Conservation (phyloP, 495 filamentous ascomycete genomes). For the Clavariopsis aquatica region DNA sequence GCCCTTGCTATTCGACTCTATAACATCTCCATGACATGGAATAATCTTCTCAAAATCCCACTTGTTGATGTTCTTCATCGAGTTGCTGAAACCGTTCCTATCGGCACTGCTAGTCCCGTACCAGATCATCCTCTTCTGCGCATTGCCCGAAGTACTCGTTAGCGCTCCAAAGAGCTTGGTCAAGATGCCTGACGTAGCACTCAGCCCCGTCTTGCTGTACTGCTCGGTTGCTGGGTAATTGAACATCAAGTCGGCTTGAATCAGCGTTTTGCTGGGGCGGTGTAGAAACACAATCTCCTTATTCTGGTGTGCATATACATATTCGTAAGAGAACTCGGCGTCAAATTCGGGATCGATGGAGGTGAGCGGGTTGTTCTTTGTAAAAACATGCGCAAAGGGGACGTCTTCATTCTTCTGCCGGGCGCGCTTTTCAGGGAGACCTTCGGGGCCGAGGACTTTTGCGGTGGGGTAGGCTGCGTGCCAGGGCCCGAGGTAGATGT, state of each 20-base stretch:
- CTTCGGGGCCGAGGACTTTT: slow-evolving; percentile 79
- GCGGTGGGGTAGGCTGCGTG: slow-evolving; percentile 74
- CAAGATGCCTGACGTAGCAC: slow-evolving; percentile 56
- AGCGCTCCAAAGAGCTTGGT: slow-evolving; percentile 64
- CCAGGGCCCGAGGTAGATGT: slow-evolving; percentile 88
- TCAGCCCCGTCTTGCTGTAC: slow-evolving; percentile 65
- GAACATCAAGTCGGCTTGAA: slow-evolving; percentile 89
- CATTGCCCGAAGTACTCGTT: slow-evolving; percentile 63
- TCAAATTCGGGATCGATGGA: slow-evolving; percentile 77
- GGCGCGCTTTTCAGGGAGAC: slow-evolving; percentile 80
- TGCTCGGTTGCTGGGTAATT: slow-evolving; percentile 89
- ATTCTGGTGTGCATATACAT: slow-evolving; percentile 74
- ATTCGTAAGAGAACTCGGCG: slow-evolving; percentile 82
- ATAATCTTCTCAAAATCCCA: slow-evolving; percentile 91
- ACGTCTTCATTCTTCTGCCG: slow-evolving; percentile 64
- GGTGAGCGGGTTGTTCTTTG: slow-evolving; percentile 52
- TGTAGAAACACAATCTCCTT: slow-evolving; percentile 86
- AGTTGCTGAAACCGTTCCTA: slow-evolving; percentile 66
- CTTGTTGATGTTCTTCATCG: slow-evolving; percentile 63
- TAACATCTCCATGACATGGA: slow-evolving; percentile 91
- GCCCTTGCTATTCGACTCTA: slow-evolving; percentile 73
- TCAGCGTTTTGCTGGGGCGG: slow-evolving; percentile 76
- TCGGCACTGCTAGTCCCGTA: slow-evolving; percentile 66
- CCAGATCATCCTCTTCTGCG: slow-evolving; percentile 83
- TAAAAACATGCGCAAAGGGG: slow-evolving; percentile 69